Evolutionary conservation across 352 stramenopile species (phyloP), one percentile per base, ranked within the genome.

Genomic region (Phytophthora megakarya): DNA sequence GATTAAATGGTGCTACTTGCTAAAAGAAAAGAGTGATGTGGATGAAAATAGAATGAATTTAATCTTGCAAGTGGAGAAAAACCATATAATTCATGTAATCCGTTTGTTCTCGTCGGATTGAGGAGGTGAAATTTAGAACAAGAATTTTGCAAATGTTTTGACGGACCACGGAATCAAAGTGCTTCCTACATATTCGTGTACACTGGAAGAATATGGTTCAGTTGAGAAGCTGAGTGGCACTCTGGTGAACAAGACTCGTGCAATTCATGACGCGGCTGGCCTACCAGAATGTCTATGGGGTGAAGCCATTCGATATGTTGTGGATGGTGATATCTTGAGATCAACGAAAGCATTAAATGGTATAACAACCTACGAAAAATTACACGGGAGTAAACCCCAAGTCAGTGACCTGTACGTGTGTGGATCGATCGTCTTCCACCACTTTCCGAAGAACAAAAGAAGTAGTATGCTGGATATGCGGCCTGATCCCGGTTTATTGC

Each of bases 321-420:
- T n/a, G n/a, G n/a, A n/a, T n/a, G n/a, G n/a, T n/a, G n/a, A n/a
- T 64, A 56, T 50, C 15, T 50, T 49, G 44, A 64, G 55, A 18
- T 22, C n/a, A n/a, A n/a, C 18, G 22, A 57, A 47, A 9, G 49
- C n/a, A 10, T 40, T 39, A n/a, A 47, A 33, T 13, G n/a, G n/a
- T n/a, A n/a, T n/a, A n/a, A n/a, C n/a, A n/a, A 15, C 49, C 2
- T 57, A 22, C 16, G 49, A 57, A 11, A 47, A 47, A 9, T 5
- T 47, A 1, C 19, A n/a, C n/a, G n/a, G n/a, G n/a, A n/a, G 16
- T 32, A n/a, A 57, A 23, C 33, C 49, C 18, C 22, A 47, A 21
- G 49, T n/a, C n/a, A n/a, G n/a, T n/a, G n/a, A n/a, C n/a, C n/a
- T n/a, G n/a, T n/a, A n/a, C n/a, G n/a, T n/a, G n/a, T n/a, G n/a